A percentile compares a stretch with the other conserved stretches of the same genome.
Conservation (phyloP, 441 rosid species). For the Brassica balearica region DNA sequence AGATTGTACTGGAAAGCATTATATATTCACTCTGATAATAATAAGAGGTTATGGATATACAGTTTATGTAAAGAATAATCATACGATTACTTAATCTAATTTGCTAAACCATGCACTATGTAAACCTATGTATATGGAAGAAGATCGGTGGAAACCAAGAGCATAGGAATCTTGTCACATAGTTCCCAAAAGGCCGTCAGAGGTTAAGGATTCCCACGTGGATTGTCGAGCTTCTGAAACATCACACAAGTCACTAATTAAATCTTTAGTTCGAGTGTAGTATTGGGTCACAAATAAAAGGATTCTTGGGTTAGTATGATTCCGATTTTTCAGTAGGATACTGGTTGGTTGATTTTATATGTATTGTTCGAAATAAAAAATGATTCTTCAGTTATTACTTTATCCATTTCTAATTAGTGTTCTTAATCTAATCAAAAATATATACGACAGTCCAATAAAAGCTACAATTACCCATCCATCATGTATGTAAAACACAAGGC, state of each 20-base stretch:
- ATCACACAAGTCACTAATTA: background rate
- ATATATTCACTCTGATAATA: background rate
- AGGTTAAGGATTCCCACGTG: slow-evolving; percentile 5
- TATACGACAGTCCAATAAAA: background rate
- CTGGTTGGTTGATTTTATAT: background rate
- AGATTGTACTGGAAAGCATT: background rate
- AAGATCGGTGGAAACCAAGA: slow-evolving; percentile 18
- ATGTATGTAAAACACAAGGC: background rate
- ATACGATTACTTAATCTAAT: background rate
- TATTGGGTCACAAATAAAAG: background rate
- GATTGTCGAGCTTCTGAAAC: slow-evolving; percentile 12
- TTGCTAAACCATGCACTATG: slow-evolving; percentile 2
- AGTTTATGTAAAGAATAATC: background rate
- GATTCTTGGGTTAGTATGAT: slow-evolving; percentile 17
- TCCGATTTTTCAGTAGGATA: background rate
- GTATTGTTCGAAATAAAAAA: too few species aligned
- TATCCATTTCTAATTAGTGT: background rate
- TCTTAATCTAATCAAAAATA: background rate
- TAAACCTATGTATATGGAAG: background rate
- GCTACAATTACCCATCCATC: background rate
- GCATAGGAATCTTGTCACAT: background rate
- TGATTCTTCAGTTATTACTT: background rate
- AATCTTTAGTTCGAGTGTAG: background rate
- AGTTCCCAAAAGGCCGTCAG: background rate
- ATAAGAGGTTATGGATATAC: background rate